These are phyloP conservation scores for Amesomyces nigricolor DNA, from an alignment of 2,329 filamentous ascomycete species.

Conservation along the genomic window DNA sequence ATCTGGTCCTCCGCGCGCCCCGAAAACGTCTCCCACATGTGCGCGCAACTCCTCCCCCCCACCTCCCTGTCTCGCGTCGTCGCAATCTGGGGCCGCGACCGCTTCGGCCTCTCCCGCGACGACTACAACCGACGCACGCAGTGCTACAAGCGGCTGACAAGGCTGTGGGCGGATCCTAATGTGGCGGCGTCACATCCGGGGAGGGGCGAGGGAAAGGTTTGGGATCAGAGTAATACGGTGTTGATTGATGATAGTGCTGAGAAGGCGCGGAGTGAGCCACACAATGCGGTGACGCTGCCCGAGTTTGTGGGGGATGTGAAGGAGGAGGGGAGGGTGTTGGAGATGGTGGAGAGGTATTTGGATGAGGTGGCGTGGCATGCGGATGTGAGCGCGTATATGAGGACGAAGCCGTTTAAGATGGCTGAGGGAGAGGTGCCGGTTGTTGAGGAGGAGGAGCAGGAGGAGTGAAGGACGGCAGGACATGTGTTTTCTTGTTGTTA, in stretches of 20 bases:
- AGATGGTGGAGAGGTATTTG: slow-evolving; percentile 57
- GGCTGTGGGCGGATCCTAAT: slow-evolving; percentile 57
- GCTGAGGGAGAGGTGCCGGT: slow-evolving; percentile 20
- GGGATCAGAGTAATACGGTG: slow-evolving; percentile 82
- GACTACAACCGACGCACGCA: slow-evolving; percentile 71
- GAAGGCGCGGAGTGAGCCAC: slow-evolving; percentile 78
- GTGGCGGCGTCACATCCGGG: slow-evolving; percentile 43
- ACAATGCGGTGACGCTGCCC: slow-evolving; percentile 74
- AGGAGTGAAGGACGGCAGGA: background rate
- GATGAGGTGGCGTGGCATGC: slow-evolving; percentile 48
- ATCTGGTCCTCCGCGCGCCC: slow-evolving; percentile 86
- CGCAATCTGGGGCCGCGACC: slow-evolving; percentile 72
- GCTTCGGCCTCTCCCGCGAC: slow-evolving; percentile 56
- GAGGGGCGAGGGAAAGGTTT: slow-evolving; percentile 40
- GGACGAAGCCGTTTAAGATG: slow-evolving; percentile 43
- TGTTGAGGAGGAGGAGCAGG: background rate
- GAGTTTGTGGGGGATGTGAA: slow-evolving; percentile 57
- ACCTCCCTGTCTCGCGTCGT: slow-evolving; percentile 52
- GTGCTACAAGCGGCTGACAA: slow-evolving; percentile 79
- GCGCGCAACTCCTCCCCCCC: slow-evolving; percentile 55
- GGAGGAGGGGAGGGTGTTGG: slow-evolving; percentile 44
- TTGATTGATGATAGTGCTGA: slow-evolving; percentile 78
- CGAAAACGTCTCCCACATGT: slow-evolving; percentile 65
- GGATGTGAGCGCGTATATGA: slow-evolving; percentile 60
- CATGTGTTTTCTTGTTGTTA: background rate